Conservation (phyloP, 176 grass and related monocot genomes). For the Saccharum officinarum region DNA sequence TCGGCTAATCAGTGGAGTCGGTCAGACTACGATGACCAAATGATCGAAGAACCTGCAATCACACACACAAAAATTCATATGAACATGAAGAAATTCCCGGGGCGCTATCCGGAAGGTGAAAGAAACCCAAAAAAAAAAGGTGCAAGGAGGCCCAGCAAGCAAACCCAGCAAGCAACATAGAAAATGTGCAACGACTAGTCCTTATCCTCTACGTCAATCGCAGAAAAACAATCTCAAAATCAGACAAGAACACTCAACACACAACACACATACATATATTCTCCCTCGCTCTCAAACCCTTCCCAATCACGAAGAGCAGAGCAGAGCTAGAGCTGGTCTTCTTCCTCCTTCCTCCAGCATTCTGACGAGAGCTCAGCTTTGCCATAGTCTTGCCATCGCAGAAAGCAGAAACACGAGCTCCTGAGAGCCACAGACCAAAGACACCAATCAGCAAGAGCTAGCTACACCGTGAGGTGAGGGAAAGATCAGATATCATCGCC, state of each 20-base stretch:
- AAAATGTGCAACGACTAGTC: conserved; percentile 24
- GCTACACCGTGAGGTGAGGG: background rate
- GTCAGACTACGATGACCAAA: background rate
- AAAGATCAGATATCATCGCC: background rate
- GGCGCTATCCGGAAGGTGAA: conserved; percentile 1
- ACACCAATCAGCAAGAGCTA: background rate
- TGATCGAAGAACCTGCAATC: background rate
- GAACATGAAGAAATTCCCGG: conserved; percentile 18
- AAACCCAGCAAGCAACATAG: conserved; percentile 37
- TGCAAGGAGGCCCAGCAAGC: conserved; percentile 29
- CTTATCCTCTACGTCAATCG: conserved; percentile 43
- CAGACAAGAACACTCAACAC: background rate
- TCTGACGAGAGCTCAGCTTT: background rate
- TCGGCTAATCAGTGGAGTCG: background rate
- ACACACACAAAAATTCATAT: background rate
- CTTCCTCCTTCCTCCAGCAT: conserved; percentile 19
- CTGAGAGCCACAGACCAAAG: conserved; percentile 3
- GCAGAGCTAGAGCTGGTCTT: background rate
- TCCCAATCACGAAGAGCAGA: background rate
- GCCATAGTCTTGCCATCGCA: background rate
- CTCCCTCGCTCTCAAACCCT: background rate
- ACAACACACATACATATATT: conserved; percentile 22
- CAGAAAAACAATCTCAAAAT: conserved; percentile 14
- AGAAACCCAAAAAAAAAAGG: conserved; percentile 27
- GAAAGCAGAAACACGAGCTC: background rate